These are phyloP conservation scores for Russula vinacea DNA, from an alignment of 768 basidiomycete species.

Conservation along the genomic window DNA sequence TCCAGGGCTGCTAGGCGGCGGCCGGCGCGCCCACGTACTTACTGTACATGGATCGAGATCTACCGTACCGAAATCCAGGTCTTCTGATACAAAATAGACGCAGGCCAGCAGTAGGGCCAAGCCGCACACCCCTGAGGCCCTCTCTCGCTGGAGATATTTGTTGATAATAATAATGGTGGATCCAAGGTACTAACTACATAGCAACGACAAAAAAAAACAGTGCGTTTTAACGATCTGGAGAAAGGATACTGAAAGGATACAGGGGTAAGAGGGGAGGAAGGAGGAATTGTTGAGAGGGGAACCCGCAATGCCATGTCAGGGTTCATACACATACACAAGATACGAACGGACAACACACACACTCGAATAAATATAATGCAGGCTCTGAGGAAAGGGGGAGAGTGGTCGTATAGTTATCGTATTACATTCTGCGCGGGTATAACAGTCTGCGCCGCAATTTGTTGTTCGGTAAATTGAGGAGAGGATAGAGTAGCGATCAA, in stretches of 20 bases:
- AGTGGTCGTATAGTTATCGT: conserved; percentile 11
- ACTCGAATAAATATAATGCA: conserved; percentile 18
- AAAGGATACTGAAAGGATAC: conserved; percentile 18
- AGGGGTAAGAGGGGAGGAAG: background rate
- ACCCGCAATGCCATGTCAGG: conserved; percentile 5
- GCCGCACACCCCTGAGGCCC: background rate
- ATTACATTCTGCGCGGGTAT: conserved; percentile 19
- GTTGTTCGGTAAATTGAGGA: background rate
- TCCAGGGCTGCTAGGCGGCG: too few relatives aligned
- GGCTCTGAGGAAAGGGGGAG: background rate
- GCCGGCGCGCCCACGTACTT: too few relatives aligned
- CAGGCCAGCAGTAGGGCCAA: background rate
- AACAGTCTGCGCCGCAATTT: conserved; percentile 8
- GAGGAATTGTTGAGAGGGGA: background rate
- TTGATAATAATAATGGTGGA: conserved; percentile 10
- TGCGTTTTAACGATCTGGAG: conserved; percentile 4
- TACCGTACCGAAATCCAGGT: too few relatives aligned
- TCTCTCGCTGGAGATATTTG: background rate
- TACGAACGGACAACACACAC: background rate
- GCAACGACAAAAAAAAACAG: conserved; percentile 3
- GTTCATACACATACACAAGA: conserved; percentile 6
- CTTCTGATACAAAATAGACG: too few relatives aligned
- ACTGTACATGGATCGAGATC: too few relatives aligned
- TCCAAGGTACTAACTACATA: conserved; percentile 19
- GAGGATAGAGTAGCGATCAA: background rate